Percentiles rank a stretch among this genome's conserved stretches.
These are phyloP conservation scores for Beta lomatogona DNA, from an alignment of 179 eudicot species.

Conservation along the genomic window DNA sequence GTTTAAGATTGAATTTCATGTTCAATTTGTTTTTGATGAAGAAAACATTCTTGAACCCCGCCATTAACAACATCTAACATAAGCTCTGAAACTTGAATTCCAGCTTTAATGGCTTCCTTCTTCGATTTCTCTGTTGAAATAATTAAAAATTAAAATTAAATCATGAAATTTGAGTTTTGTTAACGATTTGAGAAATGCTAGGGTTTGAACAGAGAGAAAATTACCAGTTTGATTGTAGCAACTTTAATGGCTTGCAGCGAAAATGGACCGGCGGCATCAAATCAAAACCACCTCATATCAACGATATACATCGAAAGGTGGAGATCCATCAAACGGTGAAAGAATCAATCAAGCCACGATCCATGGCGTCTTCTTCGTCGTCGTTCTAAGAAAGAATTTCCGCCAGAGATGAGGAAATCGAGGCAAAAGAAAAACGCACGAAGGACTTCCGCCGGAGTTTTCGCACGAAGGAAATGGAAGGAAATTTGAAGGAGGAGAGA, in stretches of 20 bases:
- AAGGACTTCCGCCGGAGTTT: no score
- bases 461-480: no score
- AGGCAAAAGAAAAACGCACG: no score
- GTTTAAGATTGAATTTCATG: conserved; percentile 63
- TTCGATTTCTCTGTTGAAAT: conserved; percentile 58
- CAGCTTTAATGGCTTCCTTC: conserved; percentile 63
- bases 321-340: no score
- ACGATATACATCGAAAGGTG: background rate
- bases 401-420: no score
- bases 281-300: background rate
- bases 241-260: no score
- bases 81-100: conserved; percentile 62
- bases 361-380: no score
- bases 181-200: background rate
- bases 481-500: no score
- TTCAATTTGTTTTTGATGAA: conserved; percentile 83
- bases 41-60: conserved; percentile 74
- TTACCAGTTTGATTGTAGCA: conserved; percentile 50
- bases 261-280: no score
- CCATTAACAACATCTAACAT: conserved; percentile 73
- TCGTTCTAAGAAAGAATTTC: no score
- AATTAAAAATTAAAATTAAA: background rate
- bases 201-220: background rate
- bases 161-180: background rate
- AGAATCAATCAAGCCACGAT: no score